Conservation (phyloP, 2,329 filamentous ascomycete genomes). For the Pochonia chlamydosporia region DNA sequence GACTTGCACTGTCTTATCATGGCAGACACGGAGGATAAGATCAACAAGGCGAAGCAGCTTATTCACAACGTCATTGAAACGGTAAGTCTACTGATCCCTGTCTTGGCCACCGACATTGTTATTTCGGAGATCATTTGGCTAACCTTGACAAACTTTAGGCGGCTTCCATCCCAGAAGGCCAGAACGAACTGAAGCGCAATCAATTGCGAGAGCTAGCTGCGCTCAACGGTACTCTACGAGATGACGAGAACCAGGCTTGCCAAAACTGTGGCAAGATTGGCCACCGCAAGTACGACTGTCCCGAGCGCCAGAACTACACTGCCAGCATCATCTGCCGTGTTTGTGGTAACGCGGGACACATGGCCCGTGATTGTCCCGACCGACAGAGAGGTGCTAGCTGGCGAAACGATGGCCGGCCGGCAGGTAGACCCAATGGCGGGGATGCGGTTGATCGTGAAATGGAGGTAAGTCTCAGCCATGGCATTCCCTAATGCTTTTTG, state of each 20-base stretch:
- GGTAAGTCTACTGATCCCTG: slow-evolving; percentile 47
- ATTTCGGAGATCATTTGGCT: not conserved
- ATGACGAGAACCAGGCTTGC: slow-evolving; percentile 98
- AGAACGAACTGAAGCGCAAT: slow-evolving; percentile 98
- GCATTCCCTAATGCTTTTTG: not conserved
- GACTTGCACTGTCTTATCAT: slow-evolving; percentile 98
- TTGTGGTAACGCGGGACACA: slow-evolving; percentile 95
- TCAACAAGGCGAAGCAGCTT: slow-evolving; percentile 97
- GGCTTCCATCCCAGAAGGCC: slow-evolving; percentile 95
- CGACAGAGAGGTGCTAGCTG: slow-evolving; percentile 84
- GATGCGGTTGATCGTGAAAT: slow-evolving; percentile 92
- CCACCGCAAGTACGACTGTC: slow-evolving; percentile 97
- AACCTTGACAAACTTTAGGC: slow-evolving; percentile 52
- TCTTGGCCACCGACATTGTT: not conserved
- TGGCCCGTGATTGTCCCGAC: slow-evolving; percentile 97
- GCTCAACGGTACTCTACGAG: slow-evolving; percentile 96
- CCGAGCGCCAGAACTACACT: slow-evolving; percentile 97
- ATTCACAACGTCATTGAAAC: slow-evolving; percentile 99
- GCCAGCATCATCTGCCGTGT: slow-evolving; percentile 98
- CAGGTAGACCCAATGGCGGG: slow-evolving; percentile 65
- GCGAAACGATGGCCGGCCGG: slow-evolving; percentile 67
- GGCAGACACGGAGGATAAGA: slow-evolving; percentile 99
- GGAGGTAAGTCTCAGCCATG: slow-evolving; percentile 62
- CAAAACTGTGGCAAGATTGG: slow-evolving; percentile 99
- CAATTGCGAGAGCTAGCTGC: slow-evolving; percentile 96